A percentile compares a stretch with the other conserved stretches of the same genome.
Evolutionary conservation across 305 asterid genomes (phyloP).

Genomic region (Plantago lanceolata): DNA sequence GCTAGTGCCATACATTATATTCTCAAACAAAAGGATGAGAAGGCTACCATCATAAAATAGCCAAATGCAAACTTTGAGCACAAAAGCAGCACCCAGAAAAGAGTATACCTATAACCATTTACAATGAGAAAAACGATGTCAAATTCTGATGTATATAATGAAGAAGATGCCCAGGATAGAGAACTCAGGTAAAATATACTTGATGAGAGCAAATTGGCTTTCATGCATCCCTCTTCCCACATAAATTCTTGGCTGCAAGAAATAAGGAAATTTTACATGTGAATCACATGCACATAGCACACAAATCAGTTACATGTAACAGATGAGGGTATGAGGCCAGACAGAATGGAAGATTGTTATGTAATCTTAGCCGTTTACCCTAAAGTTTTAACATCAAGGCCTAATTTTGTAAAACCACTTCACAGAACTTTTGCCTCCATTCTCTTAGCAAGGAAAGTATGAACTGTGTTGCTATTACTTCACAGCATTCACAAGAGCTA

Average conservation of each 20-base stretch:
- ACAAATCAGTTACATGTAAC: background rate
- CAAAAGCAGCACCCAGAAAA: constrained; percentile 88
- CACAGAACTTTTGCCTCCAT: background rate
- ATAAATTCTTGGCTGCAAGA: constrained; percentile 84
- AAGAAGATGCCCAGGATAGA: constrained; percentile 23
- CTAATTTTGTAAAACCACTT: background rate
- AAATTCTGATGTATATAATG: constrained; percentile 24
- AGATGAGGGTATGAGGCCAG: constrained; percentile 8
- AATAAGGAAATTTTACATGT: constrained; percentile 20
- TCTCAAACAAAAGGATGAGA: constrained; percentile 26
- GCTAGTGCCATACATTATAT: constrained; percentile 17
- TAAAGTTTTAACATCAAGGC: background rate
- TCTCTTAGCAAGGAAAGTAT: constrained; percentile 3
- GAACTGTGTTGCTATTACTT: too few relatives aligned
- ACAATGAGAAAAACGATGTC: constrained; percentile 21
- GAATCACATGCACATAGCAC: constrained; percentile 23
- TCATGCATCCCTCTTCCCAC: constrained; percentile 99
- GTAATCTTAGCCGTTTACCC: background rate
- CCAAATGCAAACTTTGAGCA: constrained; percentile 71
- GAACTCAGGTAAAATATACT: constrained; percentile 45
- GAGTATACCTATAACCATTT: constrained; percentile 64
- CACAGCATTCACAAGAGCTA: too few relatives aligned
- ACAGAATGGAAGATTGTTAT: background rate
- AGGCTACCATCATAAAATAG: constrained; percentile 77
- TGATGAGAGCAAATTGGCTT: constrained; percentile 86